A percentile compares a stretch with the other conserved stretches of the same genome.
phyloP scores from a whole-genome alignment of 2,329 filamentous ascomycete species.

The Aspergillus tanneri region DNA sequence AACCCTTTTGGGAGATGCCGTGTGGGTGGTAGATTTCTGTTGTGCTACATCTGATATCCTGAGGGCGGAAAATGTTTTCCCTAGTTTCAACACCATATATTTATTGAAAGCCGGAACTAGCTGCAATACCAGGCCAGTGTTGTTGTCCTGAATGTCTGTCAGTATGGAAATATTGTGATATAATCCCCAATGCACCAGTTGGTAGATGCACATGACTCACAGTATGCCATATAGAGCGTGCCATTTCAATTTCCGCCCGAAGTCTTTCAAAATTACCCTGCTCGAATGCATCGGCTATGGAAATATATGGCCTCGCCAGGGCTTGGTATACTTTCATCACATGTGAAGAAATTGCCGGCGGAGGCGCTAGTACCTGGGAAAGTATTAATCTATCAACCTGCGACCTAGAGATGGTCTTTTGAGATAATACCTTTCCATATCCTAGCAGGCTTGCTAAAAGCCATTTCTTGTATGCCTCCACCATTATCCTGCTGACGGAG shows the following conservation, averaged over 20 bases:
- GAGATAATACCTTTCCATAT: conserved; percentile 56
- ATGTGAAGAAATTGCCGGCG: conserved; percentile 55
- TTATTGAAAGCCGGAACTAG: conserved; percentile 70
- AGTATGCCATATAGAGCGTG: conserved; percentile 60
- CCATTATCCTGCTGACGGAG: conserved; percentile 71
- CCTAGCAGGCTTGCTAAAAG: conserved; percentile 71
- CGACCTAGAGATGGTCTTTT: neutral
- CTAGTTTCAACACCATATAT: conserved; percentile 72
- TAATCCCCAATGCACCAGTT: too few species aligned
- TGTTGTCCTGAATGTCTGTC: conserved; percentile 59
- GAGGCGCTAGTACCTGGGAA: conserved; percentile 49
- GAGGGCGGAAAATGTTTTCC: conserved; percentile 67
- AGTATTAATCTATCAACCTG: conserved; percentile 6
- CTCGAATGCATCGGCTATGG: conserved; percentile 68
- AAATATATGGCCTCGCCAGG: conserved; percentile 68
- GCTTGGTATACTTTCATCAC: conserved; percentile 58
- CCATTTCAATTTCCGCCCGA: conserved; percentile 62
- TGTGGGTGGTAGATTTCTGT: conserved; percentile 30
- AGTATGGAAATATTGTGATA: conserved; percentile 2
- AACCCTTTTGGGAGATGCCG: conserved; percentile 26
- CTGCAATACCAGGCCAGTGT: conserved; percentile 67
- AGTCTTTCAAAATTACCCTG: conserved; percentile 59
- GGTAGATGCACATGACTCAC: conserved; percentile 46
- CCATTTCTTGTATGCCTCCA: conserved; percentile 92
- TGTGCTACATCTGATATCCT: conserved; percentile 51